Evolutionary conservation across 768 basidiomycete genomes (phyloP), one percentile per base, ranked within the genome.

Genomic region (Rhodosporidiobolus odoratus): DNA sequence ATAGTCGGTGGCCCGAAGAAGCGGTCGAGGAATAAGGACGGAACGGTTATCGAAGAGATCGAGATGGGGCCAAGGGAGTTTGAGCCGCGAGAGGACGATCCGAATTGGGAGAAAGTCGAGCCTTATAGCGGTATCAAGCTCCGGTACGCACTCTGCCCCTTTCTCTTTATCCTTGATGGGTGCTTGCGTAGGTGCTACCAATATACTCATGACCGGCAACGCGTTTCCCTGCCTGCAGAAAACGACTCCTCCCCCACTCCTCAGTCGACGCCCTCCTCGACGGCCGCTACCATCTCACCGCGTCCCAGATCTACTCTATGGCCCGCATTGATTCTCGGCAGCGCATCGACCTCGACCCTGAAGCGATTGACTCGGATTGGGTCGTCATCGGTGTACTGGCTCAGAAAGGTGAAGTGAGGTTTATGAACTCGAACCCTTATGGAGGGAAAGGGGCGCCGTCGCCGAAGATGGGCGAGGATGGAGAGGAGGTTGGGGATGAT

Each of bases 381-480:
- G 85, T 97, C 50, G 94, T 93, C 10, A 91, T 99, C 57, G 95
- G 92, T 3, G 94, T 98, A 8, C 87, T 99, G 21, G 95, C 93
- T 3, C 92, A 95, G 78, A 86, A 92, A 30, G 88, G 92, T 4
- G 88, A 87, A 12, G 82, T 94, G 77, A 87, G 85, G 72, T 71
- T 69, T 62, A 13, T 67, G n/a, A 63, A 67, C 37, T 62, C 72
- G 40, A 66, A 68, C 27, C 63, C 68, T 3, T 77, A 78, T 52
- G 82, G 83, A 50, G 75, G 72, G 16, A 79, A 80, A 47, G 80
- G 5, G 66, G 15, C 50, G 41, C 41, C 40, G n/a, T 27, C 13
- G n/a, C n/a, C 25, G 30, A 23, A 59, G 37, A 53, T 57, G 37
- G 59, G 25, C 15, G 59, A 59, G 34, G 32, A 60, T 16, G 43